Conservation (phyloP, 2,329 filamentous ascomycete species). For the Xylariaceae sp. region DNA sequence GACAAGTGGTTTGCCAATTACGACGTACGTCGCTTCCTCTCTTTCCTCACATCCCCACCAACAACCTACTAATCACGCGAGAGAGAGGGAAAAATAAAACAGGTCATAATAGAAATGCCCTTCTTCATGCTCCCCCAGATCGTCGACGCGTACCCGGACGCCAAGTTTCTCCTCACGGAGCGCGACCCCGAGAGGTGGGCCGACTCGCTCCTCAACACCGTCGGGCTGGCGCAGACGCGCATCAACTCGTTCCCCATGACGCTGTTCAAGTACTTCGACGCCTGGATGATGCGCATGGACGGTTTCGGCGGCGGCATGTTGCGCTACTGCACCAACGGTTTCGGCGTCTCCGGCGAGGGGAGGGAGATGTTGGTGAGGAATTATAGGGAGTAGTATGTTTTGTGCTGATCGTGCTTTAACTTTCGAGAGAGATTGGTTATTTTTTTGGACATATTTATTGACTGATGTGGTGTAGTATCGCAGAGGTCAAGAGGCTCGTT, state of each 20-base stretch:
- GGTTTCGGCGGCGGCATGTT: constrained; percentile 1
- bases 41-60: no score
- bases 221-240: constrained; percentile 10
- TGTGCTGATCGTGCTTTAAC: no score
- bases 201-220: constrained; percentile 27
- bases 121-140: constrained; percentile 30
- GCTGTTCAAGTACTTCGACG: constrained; percentile 24
- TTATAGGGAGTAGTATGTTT: constrained; percentile 25
- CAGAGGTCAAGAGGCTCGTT: constrained; percentile 25
- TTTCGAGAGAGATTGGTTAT: no score
- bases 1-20: constrained; percentile 37
- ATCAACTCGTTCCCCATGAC: constrained; percentile 23
- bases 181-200: constrained; percentile 33
- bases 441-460: no score
- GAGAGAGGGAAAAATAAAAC: no score
- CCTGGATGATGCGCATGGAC: constrained; percentile 7
- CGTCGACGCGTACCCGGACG: constrained; percentile 30
- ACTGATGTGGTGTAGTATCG: constrained; percentile 23
- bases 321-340: constrained; percentile 18
- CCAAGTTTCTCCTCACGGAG: constrained; percentile 34
- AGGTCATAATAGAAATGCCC: constrained; percentile 29
- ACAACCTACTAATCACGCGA: no score
- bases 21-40: constrained; percentile 25
- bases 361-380: constrained; percentile 17
- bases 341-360: constrained; percentile 16